Evolutionary conservation across 2,329 filamentous ascomycete genomes (phyloP).

Genomic region (Xylaria sp.): DNA sequence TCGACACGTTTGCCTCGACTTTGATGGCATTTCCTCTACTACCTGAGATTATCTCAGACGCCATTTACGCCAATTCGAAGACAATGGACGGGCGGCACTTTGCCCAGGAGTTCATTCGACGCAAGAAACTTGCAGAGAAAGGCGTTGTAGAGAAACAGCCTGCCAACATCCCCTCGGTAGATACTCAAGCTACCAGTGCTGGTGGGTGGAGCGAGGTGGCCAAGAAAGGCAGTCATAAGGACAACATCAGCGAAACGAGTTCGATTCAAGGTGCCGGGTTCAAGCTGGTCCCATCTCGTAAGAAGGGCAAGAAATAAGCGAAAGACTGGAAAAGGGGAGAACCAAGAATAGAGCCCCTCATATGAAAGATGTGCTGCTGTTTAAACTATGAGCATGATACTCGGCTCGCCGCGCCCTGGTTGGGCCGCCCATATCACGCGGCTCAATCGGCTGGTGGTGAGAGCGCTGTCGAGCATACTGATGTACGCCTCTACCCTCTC

Average conservation of each 20-base stretch:
- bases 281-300: conserved; percentile 90
- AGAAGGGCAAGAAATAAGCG: conserved; percentile 82
- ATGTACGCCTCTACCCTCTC: background rate
- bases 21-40: conserved; percentile 82
- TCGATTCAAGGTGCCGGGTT: conserved; percentile 72
- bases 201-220: conserved; percentile 95
- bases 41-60: conserved; percentile 84
- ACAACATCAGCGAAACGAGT: conserved; percentile 57
- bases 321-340: background rate
- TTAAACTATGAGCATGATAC: background rate
- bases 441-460: background rate
- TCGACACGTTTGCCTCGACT: conserved; percentile 81
- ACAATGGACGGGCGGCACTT: conserved; percentile 95
- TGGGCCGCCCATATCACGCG: background rate
- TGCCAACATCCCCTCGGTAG: conserved; percentile 59
- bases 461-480: background rate
- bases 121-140: conserved; percentile 92
- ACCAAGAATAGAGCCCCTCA: background rate
- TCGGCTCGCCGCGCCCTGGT: no score
- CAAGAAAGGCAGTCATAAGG: conserved; percentile 79
- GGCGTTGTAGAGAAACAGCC: conserved; percentile 83
- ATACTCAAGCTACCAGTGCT: conserved; percentile 57
- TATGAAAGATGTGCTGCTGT: background rate
- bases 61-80: conserved; percentile 85
- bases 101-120: conserved; percentile 91